A percentile compares a stretch with the other conserved stretches of the same genome.
Conservation (phyloP, 2,329 filamentous ascomycete genomes). For the Dothistroma septosporum region DNA sequence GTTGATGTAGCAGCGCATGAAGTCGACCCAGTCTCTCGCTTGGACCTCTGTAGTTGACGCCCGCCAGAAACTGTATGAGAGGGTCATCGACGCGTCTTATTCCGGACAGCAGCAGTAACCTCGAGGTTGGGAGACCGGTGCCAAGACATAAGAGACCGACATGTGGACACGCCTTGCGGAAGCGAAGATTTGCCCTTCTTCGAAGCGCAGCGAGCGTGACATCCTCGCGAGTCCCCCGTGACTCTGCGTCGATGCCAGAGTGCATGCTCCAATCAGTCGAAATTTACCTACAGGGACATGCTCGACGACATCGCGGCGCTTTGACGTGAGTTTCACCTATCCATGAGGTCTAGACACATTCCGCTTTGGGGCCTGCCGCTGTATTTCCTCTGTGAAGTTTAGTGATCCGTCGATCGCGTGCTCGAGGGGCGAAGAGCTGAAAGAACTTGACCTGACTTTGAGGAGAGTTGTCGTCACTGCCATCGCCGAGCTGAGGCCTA, state of each 20-base stretch:
- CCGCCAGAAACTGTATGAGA: not conserved
- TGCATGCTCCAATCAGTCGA: not conserved
- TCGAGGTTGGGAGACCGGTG: not conserved
- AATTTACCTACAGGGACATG: not conserved
- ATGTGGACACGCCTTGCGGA: not conserved
- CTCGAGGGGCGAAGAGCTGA: too few species aligned
- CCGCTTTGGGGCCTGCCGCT: not conserved
- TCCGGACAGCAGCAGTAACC: not conserved
- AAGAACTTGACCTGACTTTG: too few species aligned
- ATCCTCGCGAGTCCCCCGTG: not conserved
- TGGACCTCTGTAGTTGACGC: not conserved
- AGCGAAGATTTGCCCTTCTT: not conserved
- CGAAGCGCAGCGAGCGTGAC: not conserved
- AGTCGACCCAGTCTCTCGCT: not conserved
- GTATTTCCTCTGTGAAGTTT: too few species aligned
- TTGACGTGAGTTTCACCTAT: not conserved
- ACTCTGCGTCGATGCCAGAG: not conserved
- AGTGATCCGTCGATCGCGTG: too few species aligned
- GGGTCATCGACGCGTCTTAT: not conserved
- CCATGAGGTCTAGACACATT: not conserved
- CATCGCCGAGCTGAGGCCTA: too few species aligned
- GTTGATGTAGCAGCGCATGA: not conserved
- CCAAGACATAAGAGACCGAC: not conserved
- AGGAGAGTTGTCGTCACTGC: too few species aligned
- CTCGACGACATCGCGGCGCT: not conserved